Evolutionary conservation across 768 basidiomycete genomes (phyloP), one percentile per base, ranked within the genome.

Genomic region (Pulveroboletus frians): DNA sequence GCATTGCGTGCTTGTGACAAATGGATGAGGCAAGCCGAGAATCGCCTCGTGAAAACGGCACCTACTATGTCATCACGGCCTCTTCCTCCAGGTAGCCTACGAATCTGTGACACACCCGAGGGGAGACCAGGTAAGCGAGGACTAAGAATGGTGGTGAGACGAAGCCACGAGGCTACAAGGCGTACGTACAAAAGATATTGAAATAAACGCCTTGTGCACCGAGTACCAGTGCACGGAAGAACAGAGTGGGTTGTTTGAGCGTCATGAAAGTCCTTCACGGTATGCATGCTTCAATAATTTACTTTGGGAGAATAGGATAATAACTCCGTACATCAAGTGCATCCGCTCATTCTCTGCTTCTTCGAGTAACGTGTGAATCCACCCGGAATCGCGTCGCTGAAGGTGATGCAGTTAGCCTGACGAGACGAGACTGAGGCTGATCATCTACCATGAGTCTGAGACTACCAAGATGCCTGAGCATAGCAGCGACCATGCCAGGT

Each of bases 331-430:
- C 87, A 94, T 88, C 45, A 94, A 75, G 67, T 95, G 92, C 90
- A 96, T 95, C 31, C 95, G 76, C 71, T 99, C 95, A 64, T 98
- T 98, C 64, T 98, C 92, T 11, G 93, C 92, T 71, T 96, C 95
- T 64, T 92, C 87, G 15, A 96, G 72, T 38, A 92, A 79, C 6
- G 92, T 94, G 65, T 93, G 90, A 55, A 96, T 96, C 92, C 92
- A 93, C 32, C 80, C 76, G 23, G 73, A 74, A 58, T 81, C 78
- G 50, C 78, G 73, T 57, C 73, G 69, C 74, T 80, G 53, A 37
- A n/a, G 39, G 48, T 36, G 29, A 23, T 29, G 34, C 26, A 37
- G 50, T 54, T 50, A 54, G 46, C 37, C 9, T 34, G 31, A 14
- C 23, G 50, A 52, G 35, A 46, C 35, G 46, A 49, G 26, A 37